Conservation (phyloP, 2,329 filamentous ascomycete genomes). For the Aspergillus spinulosporus region DNA sequence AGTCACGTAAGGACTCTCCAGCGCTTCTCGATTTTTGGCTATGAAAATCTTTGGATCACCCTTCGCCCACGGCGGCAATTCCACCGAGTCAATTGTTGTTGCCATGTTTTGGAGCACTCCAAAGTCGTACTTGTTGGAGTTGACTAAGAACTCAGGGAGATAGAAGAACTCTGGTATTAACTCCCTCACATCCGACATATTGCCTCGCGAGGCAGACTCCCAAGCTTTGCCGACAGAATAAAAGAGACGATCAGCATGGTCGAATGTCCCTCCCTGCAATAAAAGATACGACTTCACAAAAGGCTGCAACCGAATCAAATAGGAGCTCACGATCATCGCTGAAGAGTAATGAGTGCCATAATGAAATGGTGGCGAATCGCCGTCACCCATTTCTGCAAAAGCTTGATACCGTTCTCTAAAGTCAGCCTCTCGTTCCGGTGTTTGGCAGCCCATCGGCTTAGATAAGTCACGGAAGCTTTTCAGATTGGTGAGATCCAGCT, state of each 20-base stretch:
- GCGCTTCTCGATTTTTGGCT: slow-evolving; percentile 87
- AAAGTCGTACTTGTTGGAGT: slow-evolving; percentile 92
- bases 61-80: slow-evolving; percentile 94
- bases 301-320: slow-evolving; percentile 89
- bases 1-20: slow-evolving; percentile 91
- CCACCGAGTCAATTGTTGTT: slow-evolving; percentile 78
- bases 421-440: slow-evolving; percentile 69
- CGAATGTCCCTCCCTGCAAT: slow-evolving; percentile 92
- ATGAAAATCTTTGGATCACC: slow-evolving; percentile 95
- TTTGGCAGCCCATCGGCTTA: slow-evolving; percentile 95
- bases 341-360: slow-evolving; percentile 99
- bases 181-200: slow-evolving; percentile 92
- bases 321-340: slow-evolving; percentile 97
- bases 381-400: slow-evolving; percentile 85
- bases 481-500: slow-evolving; percentile 82
- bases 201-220: slow-evolving; percentile 83
- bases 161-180: slow-evolving; percentile 98
- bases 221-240: slow-evolving; percentile 90
- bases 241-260: slow-evolving; percentile 93
- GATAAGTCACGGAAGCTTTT: slow-evolving; percentile 85
- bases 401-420: slow-evolving; percentile 83
- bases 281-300: slow-evolving; percentile 95
- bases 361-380: slow-evolving; percentile 76
- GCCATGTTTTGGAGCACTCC: slow-evolving; percentile 79
- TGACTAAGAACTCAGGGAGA: slow-evolving; percentile 89